Conservation (phyloP, 2,329 filamentous ascomycete genomes). For the Xylariaceae sp. region DNA sequence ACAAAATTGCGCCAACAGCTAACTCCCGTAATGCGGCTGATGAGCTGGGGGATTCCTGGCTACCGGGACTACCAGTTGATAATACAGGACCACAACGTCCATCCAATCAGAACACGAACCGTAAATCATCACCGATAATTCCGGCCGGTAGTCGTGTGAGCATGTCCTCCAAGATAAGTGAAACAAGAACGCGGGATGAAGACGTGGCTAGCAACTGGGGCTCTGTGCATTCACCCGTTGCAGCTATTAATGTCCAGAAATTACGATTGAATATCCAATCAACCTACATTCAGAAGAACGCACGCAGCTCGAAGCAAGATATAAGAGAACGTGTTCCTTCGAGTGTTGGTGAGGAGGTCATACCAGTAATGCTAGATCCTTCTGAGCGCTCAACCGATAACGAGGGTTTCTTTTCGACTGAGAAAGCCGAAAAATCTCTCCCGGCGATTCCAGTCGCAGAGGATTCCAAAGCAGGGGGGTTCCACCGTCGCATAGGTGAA, state of each 20-base stretch:
- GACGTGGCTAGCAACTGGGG: constrained; percentile 52
- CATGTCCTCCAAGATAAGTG: constrained; percentile 42
- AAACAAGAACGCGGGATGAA: constrained; percentile 42
- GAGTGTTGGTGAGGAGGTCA: constrained; percentile 36
- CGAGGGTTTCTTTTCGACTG: constrained; percentile 34
- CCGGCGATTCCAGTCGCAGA: constrained; percentile 21
- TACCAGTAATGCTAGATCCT: constrained; percentile 51
- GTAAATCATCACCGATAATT: constrained; percentile 55
- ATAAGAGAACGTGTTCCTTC: background rate
- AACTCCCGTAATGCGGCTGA: constrained; percentile 30
- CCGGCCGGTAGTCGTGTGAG: constrained; percentile 42
- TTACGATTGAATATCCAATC: constrained; percentile 45
- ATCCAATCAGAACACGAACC: constrained; percentile 40
- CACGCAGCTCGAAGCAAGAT: constrained; percentile 15
- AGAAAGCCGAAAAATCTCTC: constrained; percentile 29
- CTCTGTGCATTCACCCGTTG: constrained; percentile 53
- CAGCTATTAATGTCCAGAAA: constrained; percentile 48
- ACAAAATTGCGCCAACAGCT: constrained; percentile 22
- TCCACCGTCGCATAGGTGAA: constrained; percentile 63
- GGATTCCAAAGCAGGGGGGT: constrained; percentile 33
- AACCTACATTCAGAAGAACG: constrained; percentile 42
- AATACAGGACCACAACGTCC: constrained; percentile 8
- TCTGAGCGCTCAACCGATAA: constrained; percentile 25
- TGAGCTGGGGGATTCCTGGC: constrained; percentile 42
- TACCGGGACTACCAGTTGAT: constrained; percentile 39